phyloP scores from a whole-genome alignment of 225 moss, liverwort and hornwort species.

The Takakia lepidozioides region DNA sequence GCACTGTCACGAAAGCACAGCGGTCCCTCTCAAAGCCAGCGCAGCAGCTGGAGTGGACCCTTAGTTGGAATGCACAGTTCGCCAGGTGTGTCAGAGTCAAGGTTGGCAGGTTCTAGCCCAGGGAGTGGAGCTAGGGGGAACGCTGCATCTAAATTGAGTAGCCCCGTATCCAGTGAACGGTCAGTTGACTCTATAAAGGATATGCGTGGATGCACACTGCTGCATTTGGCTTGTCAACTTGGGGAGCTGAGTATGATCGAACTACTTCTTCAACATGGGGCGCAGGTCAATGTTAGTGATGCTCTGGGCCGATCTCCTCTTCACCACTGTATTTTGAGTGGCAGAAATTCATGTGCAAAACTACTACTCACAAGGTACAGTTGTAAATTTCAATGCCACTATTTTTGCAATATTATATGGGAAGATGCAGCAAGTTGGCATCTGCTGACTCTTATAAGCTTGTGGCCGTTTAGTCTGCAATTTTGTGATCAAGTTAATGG shows the following conservation, averaged over 20 bases:
- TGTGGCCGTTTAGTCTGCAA: background rate
- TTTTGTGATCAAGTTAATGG: background rate
- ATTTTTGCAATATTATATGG: background rate
- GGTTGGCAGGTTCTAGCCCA: constrained; percentile 42
- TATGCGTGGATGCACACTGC: constrained; percentile 56
- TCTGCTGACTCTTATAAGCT: too few species aligned
- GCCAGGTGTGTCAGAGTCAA: constrained; percentile 20
- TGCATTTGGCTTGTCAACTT: constrained; percentile 72
- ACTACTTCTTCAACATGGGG: constrained; percentile 82
- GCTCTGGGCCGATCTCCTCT: constrained; percentile 69
- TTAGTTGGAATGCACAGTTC: constrained; percentile 21
- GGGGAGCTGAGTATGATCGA: constrained; percentile 77
- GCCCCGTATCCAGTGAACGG: constrained; percentile 24
- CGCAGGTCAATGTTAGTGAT: constrained; percentile 57
- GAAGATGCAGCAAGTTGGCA: background rate
- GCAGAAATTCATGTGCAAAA: constrained; percentile 71
- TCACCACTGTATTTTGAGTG: constrained; percentile 60
- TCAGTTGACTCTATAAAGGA: constrained; percentile 20
- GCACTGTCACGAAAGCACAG: constrained; percentile 33
- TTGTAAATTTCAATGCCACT: background rate
- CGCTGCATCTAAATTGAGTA: too few species aligned
- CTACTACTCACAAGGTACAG: constrained; percentile 58
- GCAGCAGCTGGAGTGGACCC: constrained; percentile 59
- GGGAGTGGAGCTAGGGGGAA: constrained; percentile 20
- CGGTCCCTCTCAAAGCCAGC: constrained; percentile 40